A percentile compares a stretch with the other conserved stretches of the same genome.
These are phyloP conservation scores for Fusarium sp. DNA, from an alignment of 2,329 filamentous ascomycete species.

Conservation along the genomic window DNA sequence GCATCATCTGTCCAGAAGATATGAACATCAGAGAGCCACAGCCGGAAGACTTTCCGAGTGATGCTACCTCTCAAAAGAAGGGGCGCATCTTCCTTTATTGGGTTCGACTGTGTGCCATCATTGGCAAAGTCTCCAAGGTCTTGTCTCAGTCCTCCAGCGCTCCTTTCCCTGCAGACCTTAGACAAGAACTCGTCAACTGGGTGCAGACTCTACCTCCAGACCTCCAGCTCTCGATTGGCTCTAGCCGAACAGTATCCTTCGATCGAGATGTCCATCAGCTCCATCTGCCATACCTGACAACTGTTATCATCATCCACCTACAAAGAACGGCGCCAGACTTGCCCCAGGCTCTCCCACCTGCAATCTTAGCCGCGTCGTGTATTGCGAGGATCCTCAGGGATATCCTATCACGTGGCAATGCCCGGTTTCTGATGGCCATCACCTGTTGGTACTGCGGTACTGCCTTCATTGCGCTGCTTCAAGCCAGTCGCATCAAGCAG, in stretches of 20 bases:
- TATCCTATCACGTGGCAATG: conserved; percentile 52
- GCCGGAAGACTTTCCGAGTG: conserved; percentile 52
- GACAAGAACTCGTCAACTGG: conserved; percentile 35
- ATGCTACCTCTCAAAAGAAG: conserved; percentile 45
- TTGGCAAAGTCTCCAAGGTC: conserved; percentile 54
- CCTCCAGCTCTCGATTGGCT: conserved; percentile 28
- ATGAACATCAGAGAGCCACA: conserved; percentile 54
- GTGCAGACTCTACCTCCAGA: conserved; percentile 26
- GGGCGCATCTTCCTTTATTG: conserved; percentile 56
- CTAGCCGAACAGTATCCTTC: conserved; percentile 44
- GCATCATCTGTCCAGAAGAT: conserved; percentile 56
- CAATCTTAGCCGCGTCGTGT: conserved; percentile 32
- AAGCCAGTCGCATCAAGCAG: conserved; percentile 45
- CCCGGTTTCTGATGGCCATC: conserved; percentile 56
- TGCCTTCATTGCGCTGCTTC: conserved; percentile 54
- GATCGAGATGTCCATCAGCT: conserved; percentile 56
- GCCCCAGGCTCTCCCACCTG: conserved; percentile 41
- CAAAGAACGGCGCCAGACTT: conserved; percentile 50
- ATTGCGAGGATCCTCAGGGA: conserved; percentile 47
- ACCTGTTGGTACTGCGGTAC: conserved; percentile 57
- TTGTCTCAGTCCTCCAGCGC: conserved; percentile 38
- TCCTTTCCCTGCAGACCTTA: conserved; percentile 22
- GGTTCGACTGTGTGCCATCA: conserved; percentile 54
- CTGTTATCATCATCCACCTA: conserved; percentile 54
- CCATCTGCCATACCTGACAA: conserved; percentile 55